These are phyloP conservation scores for Daldinia vernicosa DNA, from an alignment of 495 filamentous ascomycete genomes.

Conservation along the genomic window DNA sequence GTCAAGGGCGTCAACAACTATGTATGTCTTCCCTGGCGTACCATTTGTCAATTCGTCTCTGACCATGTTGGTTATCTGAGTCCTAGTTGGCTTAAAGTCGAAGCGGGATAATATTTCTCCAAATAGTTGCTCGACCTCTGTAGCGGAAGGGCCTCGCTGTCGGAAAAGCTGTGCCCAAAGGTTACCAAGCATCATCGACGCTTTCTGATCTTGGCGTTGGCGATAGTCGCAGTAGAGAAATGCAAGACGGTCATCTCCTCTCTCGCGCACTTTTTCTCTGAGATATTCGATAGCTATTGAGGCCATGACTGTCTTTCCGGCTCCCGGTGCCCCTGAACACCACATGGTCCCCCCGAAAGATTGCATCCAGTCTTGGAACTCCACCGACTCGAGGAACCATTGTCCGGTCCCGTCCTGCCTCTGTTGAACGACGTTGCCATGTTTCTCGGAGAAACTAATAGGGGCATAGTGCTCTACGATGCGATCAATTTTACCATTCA, in stretches of 20 bases:
- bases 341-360: slow-evolving; percentile 43
- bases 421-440: slow-evolving; percentile 45
- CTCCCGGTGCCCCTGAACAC: slow-evolving; percentile 52
- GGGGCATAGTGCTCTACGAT: slow-evolving; percentile 41
- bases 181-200: slow-evolving; percentile 43
- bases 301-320: slow-evolving; percentile 50
- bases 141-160: slow-evolving; percentile 34
- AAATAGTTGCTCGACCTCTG: slow-evolving; percentile 41
- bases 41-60: slow-evolving; percentile 39
- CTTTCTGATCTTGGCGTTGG: slow-evolving; percentile 47
- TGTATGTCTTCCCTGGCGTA: slow-evolving; percentile 44
- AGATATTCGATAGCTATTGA: slow-evolving; percentile 47
- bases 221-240: slow-evolving; percentile 56
- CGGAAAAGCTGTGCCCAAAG: slow-evolving; percentile 53
- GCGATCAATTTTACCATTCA: slow-evolving; percentile 24
- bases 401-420: slow-evolving; percentile 51
- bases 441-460: slow-evolving; percentile 43
- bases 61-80: slow-evolving; percentile 47
- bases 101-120: slow-evolving; percentile 27
- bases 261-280: slow-evolving; percentile 19
- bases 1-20: slow-evolving; percentile 60
- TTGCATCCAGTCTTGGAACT: slow-evolving; percentile 50
- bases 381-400: slow-evolving; percentile 51
- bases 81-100: slow-evolving; percentile 36
- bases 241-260: slow-evolving; percentile 45